Evolutionary conservation across 164 flowering plant species (phyloP).

Genomic region (Vitis labrusca): DNA sequence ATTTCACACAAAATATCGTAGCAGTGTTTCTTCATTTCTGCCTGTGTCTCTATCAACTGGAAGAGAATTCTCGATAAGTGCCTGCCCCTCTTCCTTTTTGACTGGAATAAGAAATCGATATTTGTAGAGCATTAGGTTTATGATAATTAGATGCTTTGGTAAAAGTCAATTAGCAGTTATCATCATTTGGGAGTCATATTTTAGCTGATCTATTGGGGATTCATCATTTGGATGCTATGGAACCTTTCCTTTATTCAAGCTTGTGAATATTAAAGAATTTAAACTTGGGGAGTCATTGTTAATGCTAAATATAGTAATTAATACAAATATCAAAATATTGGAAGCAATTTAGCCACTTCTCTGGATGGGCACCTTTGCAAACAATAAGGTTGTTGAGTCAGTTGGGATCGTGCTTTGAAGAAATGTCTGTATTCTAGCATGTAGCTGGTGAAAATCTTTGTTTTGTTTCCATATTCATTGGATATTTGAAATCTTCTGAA

Average conservation of each 20-base stretch:
- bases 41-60: not conserved
- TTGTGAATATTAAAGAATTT: not conserved
- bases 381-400: not conserved
- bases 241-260: not conserved
- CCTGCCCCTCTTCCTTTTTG: not conserved
- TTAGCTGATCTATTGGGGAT: not conserved
- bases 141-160: too few relatives aligned
- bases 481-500: not conserved
- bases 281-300: not conserved
- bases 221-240: not conserved
- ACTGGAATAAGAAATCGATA: not conserved
- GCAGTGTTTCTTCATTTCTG: not conserved
- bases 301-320: not conserved
- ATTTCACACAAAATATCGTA: not conserved
- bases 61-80: not conserved
- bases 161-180: too few relatives aligned
- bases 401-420: too few relatives aligned
- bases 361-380: not conserved
- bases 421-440: too few relatives aligned
- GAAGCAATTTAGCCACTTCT: not conserved
- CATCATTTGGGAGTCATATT: too few relatives aligned
- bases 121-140: not conserved
- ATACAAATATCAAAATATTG: not conserved
- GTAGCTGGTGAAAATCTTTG: too few relatives aligned
- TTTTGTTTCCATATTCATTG: not conserved